Evolutionary conservation across 2,329 filamentous ascomycete genomes (phyloP).

Genomic region (Clarireedia hainanense): DNA sequence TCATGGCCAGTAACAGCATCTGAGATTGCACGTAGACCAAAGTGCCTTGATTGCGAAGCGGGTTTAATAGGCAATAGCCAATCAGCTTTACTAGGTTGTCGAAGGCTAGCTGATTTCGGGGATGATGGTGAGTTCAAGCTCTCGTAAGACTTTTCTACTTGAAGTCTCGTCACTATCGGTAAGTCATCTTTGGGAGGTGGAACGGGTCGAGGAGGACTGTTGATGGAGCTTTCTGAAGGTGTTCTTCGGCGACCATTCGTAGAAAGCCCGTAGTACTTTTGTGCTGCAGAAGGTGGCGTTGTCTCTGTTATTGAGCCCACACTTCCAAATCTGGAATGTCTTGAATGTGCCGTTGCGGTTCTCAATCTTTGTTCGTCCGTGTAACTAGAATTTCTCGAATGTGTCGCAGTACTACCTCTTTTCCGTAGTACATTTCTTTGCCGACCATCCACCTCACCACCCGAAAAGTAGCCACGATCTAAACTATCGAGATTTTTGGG

Average conservation of each 20-base stretch:
- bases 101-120: conserved; percentile 39
- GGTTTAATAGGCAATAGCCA: conserved; percentile 42
- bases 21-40: conserved; percentile 77
- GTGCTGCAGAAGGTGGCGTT: conserved; percentile 51
- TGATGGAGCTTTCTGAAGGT: conserved; percentile 43
- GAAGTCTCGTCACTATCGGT: conserved; percentile 54
- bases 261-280: conserved; percentile 58
- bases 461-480: conserved; percentile 90
- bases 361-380: conserved; percentile 64
- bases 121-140: conserved; percentile 30
- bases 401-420: conserved; percentile 51
- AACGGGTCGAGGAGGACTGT: conserved; percentile 53
- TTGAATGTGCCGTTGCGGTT: conserved; percentile 56
- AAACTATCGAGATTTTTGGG: conserved; percentile 42
- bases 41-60: conserved; percentile 45
- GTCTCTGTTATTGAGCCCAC: conserved; percentile 64
- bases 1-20: conserved; percentile 56
- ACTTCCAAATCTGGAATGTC: conserved; percentile 74
- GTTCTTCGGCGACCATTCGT: conserved; percentile 29
- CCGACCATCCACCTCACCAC: conserved; percentile 71
- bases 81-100: conserved; percentile 34
- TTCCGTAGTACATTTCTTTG: conserved; percentile 76
- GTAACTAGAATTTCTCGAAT: conserved; percentile 69
- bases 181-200: conserved; percentile 47
- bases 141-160: conserved; percentile 30